These are phyloP conservation scores for Fagus sylvatica DNA, from an alignment of 306 rosid genomes.

Conservation along the genomic window DNA sequence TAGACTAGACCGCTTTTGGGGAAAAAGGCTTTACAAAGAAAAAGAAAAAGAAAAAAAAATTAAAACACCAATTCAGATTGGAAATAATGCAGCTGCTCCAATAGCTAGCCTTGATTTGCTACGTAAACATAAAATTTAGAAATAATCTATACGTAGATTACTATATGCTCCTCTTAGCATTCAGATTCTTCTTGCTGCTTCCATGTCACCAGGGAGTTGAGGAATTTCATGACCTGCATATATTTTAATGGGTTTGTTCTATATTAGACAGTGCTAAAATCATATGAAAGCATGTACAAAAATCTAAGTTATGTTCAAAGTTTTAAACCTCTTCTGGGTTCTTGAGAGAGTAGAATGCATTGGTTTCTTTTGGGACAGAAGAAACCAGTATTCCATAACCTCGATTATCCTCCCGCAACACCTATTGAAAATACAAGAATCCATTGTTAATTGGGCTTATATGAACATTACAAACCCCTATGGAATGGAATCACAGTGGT, in stretches of 20 bases:
- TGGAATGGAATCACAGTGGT: background rate
- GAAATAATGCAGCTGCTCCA: background rate
- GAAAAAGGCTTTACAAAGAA: background rate
- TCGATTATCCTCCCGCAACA: conserved; percentile 52
- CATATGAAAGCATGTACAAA: background rate
- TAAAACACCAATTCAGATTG: background rate
- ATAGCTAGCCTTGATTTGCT: background rate
- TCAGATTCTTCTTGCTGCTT: conserved; percentile 37
- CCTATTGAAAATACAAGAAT: conserved; percentile 31
- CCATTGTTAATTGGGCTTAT: background rate
- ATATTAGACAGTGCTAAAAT: background rate
- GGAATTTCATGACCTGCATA: conserved; percentile 84
- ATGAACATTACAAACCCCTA: background rate
- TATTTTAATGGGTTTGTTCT: background rate
- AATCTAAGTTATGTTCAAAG: background rate
- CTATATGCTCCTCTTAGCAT: background rate
- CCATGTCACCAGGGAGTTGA: conserved; percentile 70
- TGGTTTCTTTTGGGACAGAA: conserved; percentile 68
- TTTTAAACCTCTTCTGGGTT: conserved; percentile 65
- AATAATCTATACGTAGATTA: background rate
- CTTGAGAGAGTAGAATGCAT: conserved; percentile 73
- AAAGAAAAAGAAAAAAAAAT: background rate
- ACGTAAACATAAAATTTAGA: background rate
- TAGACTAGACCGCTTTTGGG: background rate
- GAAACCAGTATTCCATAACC: conserved; percentile 92